phyloP scores from a whole-genome alignment of 2,329 filamentous ascomycete species.

The Biscogniauxia mediterranea region DNA sequence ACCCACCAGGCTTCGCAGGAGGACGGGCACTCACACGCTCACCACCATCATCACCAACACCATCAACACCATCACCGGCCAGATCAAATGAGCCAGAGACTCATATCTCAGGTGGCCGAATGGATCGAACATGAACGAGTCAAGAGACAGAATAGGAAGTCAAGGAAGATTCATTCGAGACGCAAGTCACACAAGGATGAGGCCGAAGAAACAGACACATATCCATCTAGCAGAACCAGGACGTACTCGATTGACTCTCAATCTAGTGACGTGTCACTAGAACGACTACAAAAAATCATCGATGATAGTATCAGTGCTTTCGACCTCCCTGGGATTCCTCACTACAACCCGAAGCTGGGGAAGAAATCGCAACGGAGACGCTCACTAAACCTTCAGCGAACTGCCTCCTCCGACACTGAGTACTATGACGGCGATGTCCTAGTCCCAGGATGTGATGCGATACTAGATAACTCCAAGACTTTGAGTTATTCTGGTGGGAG shows the following conservation, averaged over 20 bases:
- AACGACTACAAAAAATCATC: slow-evolving; percentile 77
- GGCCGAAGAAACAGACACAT: slow-evolving; percentile 16
- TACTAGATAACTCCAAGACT: slow-evolving; percentile 88
- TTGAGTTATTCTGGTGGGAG: slow-evolving; percentile 67
- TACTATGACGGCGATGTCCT: slow-evolving; percentile 75
- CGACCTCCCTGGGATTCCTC: slow-evolving; percentile 47
- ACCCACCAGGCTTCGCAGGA: slow-evolving; percentile 27
- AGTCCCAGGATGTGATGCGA: slow-evolving; percentile 82
- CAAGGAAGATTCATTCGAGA: slow-evolving; percentile 42
- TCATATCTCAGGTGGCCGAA: slow-evolving; percentile 72
- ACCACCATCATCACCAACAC: slow-evolving; percentile 28
- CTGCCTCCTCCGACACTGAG: slow-evolving; percentile 79
- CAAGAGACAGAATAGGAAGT: slow-evolving; percentile 59
- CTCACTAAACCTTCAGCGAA: slow-evolving; percentile 41
- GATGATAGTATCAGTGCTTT: slow-evolving; percentile 61
- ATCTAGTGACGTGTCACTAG: slow-evolving; percentile 70
- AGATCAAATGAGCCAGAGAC: slow-evolving; percentile 46
- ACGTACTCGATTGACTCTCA: slow-evolving; percentile 63
- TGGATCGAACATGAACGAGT: slow-evolving; percentile 82
- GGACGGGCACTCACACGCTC: slow-evolving; percentile 8
- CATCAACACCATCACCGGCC: slow-evolving; percentile 34
- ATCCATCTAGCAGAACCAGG: slow-evolving; percentile 24
- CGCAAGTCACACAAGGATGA: slow-evolving; percentile 41
- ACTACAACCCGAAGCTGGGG: slow-evolving; percentile 42
- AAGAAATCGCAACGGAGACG: slow-evolving; percentile 40